phyloP scores from a whole-genome alignment of 495 filamentous ascomycete species.

The Penicillium mononematosum region DNA sequence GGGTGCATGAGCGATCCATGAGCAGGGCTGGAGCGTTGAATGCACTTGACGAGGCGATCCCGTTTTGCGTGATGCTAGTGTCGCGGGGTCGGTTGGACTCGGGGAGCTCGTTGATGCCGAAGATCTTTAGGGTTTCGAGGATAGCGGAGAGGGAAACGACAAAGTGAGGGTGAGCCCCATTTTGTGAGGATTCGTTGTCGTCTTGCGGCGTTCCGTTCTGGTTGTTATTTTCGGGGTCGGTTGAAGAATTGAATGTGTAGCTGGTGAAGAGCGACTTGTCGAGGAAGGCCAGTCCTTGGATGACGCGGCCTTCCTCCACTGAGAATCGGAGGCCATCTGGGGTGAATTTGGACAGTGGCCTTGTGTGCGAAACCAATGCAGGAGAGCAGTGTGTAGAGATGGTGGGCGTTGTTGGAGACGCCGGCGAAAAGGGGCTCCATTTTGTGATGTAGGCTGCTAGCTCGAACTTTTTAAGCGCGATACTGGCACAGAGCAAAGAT shows the following conservation, averaged over 20 bases:
- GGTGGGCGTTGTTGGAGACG: slow-evolving; percentile 80
- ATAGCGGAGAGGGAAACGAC: slow-evolving; percentile 83
- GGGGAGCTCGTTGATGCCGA: slow-evolving; percentile 72
- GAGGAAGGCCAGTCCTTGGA: slow-evolving; percentile 84
- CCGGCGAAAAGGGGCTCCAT: slow-evolving; percentile 69
- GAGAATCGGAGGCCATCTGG: slow-evolving; percentile 81
- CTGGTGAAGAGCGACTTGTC: slow-evolving; percentile 83
- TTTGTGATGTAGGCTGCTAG: slow-evolving; percentile 9
- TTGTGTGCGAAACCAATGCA: slow-evolving; percentile 80
- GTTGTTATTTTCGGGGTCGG: slow-evolving; percentile 15
- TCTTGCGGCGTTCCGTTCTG: slow-evolving; percentile 39
- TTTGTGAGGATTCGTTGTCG: slow-evolving; percentile 34
- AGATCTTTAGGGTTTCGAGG: slow-evolving; percentile 92
- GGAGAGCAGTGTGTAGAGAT: slow-evolving; percentile 84
- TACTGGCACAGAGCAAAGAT: slow-evolving; percentile 13
- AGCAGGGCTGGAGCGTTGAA: slow-evolving; percentile 76
- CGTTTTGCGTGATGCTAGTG: slow-evolving; percentile 48
- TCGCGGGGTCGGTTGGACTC: slow-evolving; percentile 48
- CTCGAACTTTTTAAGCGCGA: slow-evolving; percentile 5
- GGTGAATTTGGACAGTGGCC: slow-evolving; percentile 79
- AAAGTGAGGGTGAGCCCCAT: slow-evolving; percentile 54
- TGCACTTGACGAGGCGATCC: slow-evolving; percentile 51
- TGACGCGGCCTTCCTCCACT: slow-evolving; percentile 77
- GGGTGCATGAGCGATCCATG: slow-evolving; percentile 74
- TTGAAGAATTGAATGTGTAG: slow-evolving; percentile 63